These are phyloP conservation scores for Sporothrix pseudoabietina DNA, from an alignment of 2,329 filamentous ascomycete genomes.

Conservation along the genomic window DNA sequence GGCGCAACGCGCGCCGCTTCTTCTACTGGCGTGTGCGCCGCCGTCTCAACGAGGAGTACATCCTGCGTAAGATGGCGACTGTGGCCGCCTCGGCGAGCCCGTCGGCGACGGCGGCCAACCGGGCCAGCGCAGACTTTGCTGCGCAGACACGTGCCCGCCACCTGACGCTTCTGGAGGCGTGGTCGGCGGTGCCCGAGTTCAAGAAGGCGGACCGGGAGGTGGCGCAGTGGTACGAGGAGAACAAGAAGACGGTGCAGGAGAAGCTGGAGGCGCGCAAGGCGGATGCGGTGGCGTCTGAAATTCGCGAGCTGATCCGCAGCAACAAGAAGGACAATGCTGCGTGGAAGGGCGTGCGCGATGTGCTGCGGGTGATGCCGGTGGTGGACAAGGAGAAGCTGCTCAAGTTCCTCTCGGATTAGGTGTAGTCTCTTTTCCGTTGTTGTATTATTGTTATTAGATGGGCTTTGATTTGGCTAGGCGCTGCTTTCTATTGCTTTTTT, in stretches of 20 bases:
- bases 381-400: slow-evolving; percentile 85
- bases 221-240: slow-evolving; percentile 94
- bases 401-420: slow-evolving; percentile 49
- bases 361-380: slow-evolving; percentile 83
- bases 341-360: slow-evolving; percentile 82
- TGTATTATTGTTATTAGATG: background rate
- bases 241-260: slow-evolving; percentile 76
- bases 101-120: slow-evolving; percentile 36
- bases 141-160: slow-evolving; percentile 63
- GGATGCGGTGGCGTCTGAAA: slow-evolving; percentile 62
- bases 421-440: background rate
- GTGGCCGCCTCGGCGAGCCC: slow-evolving; percentile 42
- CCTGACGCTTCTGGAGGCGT: slow-evolving; percentile 76
- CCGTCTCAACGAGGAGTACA: slow-evolving; percentile 94
- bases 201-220: slow-evolving; percentile 78
- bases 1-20: slow-evolving; percentile 89
- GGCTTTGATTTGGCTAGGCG: slow-evolving; percentile 1
- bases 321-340: slow-evolving; percentile 73
- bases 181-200: slow-evolving; percentile 78
- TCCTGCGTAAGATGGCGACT: slow-evolving; percentile 80
- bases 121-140: slow-evolving; percentile 42
- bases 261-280: slow-evolving; percentile 85
- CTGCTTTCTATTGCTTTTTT: background rate
- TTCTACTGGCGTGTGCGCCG: slow-evolving; percentile 99
- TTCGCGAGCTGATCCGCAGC: slow-evolving; percentile 69